Base-by-base conservation (phyloP, 2,329 filamentous ascomycete genomes). In the Ophiostoma pallidulum region DNA sequence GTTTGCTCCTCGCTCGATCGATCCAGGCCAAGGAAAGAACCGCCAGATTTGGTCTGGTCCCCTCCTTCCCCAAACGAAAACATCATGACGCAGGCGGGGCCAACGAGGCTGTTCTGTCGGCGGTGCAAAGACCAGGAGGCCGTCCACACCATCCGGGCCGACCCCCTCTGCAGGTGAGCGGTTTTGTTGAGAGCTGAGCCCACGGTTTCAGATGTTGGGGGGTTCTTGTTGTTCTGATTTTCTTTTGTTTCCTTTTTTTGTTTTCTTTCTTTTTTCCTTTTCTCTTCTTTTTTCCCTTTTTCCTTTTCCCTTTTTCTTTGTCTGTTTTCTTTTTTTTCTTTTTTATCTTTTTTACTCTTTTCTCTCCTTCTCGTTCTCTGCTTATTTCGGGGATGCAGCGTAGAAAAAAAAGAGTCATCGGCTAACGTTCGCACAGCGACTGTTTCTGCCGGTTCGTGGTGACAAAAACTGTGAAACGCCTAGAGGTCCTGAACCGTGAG, bases 401-500 rank as follows among this genome's bases (percentile, higher is more conserved):
- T n/a, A n/a, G n/a, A n/a, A n/a, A 28, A 28, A 28, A 28, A 28
- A 22, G 3, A 33, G 2, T n/a, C 28, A 7, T 5, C 20, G 26
- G 20, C 36, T 42, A 35, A 42, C 33, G 6, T 10, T 14, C 3
- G 3, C 12, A 10, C 55, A 87, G 83, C 48, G 66, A 73, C 53
- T 97, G 92, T 67, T 96, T 91, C 66, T 69, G 75, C 49, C 75
- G 77, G 58, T 96, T 89, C 68, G 73, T 94, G 47, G 72, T 77
- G 51, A 81, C 78, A 55, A 97, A 97, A 65, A 75, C 82, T 51
- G 75, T 87, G 56, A 91, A 91, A 64, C 85, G 89, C 18, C 66
- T 80, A 24, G 71, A 70, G 53, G 64, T 66, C 18, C 64, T 78
- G 7, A 72, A 71, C 58, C 70, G 69, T 36, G 72, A 77, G 48